Percentiles rank a stretch among this genome's conserved stretches.
phyloP scores from a whole-genome alignment of 306 rosid genomes.

The Malus sylvestris region DNA sequence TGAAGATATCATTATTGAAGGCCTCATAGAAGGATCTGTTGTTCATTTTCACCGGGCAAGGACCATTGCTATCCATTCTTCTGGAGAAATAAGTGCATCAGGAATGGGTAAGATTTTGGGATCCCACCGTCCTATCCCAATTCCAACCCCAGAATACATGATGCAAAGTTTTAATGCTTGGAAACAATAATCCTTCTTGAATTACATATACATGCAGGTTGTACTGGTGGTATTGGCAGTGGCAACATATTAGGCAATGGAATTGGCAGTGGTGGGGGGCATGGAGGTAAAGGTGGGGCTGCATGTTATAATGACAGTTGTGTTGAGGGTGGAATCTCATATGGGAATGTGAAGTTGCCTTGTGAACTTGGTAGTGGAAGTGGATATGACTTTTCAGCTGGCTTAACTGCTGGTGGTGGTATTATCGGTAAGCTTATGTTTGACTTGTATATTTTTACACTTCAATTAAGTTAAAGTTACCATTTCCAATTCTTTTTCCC shows the following conservation, averaged over 20 bases:
- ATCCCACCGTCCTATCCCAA: background rate
- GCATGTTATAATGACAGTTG: constrained; percentile 48
- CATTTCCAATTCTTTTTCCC: background rate
- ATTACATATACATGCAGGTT: constrained; percentile 42
- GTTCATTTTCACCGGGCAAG: constrained; percentile 98
- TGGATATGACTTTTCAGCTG: constrained; percentile 54
- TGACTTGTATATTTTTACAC: background rate
- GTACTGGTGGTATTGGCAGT: constrained; percentile 82
- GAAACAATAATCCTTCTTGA: background rate
- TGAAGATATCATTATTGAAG: constrained; percentile 82
- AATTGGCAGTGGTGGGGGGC: constrained; percentile 92
- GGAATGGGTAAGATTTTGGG: constrained; percentile 68
- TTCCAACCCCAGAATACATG: background rate
- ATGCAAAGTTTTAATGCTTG: background rate
- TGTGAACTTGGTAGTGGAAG: constrained; percentile 99
- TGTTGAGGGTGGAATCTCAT: constrained; percentile 72
- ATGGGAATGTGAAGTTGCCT: constrained; percentile 70
- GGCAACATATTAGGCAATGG: constrained; percentile 54
- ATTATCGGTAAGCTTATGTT: constrained; percentile 63
- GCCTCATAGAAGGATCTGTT: constrained; percentile 89
- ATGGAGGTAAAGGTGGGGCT: constrained; percentile 91
- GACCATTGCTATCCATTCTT: constrained; percentile 61
- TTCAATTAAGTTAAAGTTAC: background rate
- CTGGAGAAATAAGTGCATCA: constrained; percentile 79
- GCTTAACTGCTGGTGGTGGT: constrained; percentile 86